Percentiles rank a stretch among this genome's conserved stretches.
phyloP scores from a whole-genome alignment of 805 yeast genomes.

The Jamesozyma spencerorum region DNA sequence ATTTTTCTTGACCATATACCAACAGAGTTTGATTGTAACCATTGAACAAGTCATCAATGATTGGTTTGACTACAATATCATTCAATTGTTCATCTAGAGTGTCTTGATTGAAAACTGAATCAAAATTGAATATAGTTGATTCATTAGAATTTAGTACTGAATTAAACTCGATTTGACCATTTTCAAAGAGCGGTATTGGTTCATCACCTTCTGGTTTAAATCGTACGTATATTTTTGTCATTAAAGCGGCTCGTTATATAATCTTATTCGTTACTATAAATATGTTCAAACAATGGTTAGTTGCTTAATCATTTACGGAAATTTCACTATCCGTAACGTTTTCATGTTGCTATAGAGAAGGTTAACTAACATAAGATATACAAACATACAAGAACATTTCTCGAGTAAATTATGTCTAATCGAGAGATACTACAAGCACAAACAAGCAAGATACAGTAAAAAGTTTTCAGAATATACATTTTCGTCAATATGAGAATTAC shows the following conservation, averaged over 20 bases:
- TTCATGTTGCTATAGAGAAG: no score
- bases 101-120: not conserved
- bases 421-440: no score
- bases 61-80: not conserved
- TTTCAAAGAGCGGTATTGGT: not conserved
- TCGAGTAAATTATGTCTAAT: no score
- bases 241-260: not conserved
- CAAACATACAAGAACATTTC: no score
- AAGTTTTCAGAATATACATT: conserved; percentile 21
- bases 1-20: conserved; percentile 73
- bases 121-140: not conserved
- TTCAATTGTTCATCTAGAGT: not conserved
- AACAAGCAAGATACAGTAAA: not conserved
- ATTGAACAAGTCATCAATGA: conserved; percentile 6
- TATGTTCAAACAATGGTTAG: not conserved
- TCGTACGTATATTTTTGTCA: not conserved
- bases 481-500: conserved; percentile 28
- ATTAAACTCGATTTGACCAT: no score
- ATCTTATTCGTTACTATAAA: not conserved
- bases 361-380: no score
- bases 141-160: not conserved
- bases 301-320: no score
- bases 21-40: conserved; percentile 75
- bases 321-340: no score
- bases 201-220: not conserved